Base-by-base conservation (phyloP, 768 basidiomycete species). In the Boletus tomentosulus region DNA sequence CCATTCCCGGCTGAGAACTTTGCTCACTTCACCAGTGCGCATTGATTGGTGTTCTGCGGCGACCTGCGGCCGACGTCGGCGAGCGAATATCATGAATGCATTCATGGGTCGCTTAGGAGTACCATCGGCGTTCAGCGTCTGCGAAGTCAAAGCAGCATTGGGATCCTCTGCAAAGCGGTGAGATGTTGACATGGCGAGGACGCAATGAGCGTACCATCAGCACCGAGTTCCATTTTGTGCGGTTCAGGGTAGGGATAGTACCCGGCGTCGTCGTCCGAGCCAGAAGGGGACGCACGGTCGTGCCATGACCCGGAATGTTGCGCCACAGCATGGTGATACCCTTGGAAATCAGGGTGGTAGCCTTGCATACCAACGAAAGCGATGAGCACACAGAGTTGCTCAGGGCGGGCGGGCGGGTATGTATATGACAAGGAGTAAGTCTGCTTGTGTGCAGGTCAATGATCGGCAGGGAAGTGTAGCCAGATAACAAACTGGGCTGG, bases 101-200 rank as follows among this genome's bases (percentile, higher is more conserved):
- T 93, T 93, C 90, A 93, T 92, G 33, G 90, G 90, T 12, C 90
- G 84, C 67, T 92, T 92, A 25, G 90, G 90, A 45, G 89, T 92
- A 27, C 90, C 90, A 61, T 93, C 90, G 2, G 87, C 78, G 67
- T 93, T 93, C 53, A 92, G 78, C 13, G 87, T 84, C 70, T 92
- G 90, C 4, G 81, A 82, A 19, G 84, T 92, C 66, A 91, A 70
- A 2, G 84, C 73, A 46, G 65, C 57, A 57, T 76, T 71, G 25
- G 70, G 58, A 58, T 78, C 77, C 42, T 74, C 75, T 74, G 55
- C 50, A 6, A 51, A 53, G 31, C 35, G 45, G 38, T 56, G 47
- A 61, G 51, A 50, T 53, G 49, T 31, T 42, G 57, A 44, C 51
- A 61, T 55, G 46, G 54, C 27, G 38, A 54, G 37, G 44, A 54